Conservation (phyloP, 2,329 filamentous ascomycete species). For the Drechslerella coelobrocha region DNA sequence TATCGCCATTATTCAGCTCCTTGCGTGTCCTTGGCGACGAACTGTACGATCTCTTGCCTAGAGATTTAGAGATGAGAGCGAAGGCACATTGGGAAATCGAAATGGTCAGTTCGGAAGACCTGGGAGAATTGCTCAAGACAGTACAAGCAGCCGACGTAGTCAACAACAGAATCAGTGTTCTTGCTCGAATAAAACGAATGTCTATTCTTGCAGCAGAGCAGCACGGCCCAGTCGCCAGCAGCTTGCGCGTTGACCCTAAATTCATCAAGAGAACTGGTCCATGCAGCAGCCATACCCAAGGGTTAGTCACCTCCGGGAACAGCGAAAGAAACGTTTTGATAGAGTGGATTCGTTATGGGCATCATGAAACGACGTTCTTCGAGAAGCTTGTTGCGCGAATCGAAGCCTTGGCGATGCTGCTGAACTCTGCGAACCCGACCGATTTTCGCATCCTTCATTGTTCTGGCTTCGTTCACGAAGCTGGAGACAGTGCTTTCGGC, state of each 20-base stretch:
- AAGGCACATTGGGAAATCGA: slow-evolving; percentile 33
- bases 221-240: background rate
- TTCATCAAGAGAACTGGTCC: slow-evolving; percentile 4
- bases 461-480: slow-evolving; percentile 21
- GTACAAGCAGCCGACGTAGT: slow-evolving; percentile 2
- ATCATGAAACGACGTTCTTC: slow-evolving; percentile 16
- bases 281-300: slow-evolving; percentile 12
- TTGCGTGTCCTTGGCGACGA: slow-evolving; percentile 25
- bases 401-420: slow-evolving; percentile 9
- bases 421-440: slow-evolving; percentile 4
- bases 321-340: slow-evolving; percentile 11
- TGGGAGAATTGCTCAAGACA: slow-evolving; percentile 20
- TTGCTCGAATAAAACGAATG: slow-evolving; percentile 40
- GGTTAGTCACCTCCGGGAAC: background rate
- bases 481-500: slow-evolving; percentile 15
- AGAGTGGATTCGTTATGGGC: slow-evolving; percentile 23
- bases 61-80: slow-evolving; percentile 12
- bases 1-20: slow-evolving; percentile 29
- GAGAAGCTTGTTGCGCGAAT: slow-evolving; percentile 18
- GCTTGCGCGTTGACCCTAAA: slow-evolving; percentile 6
- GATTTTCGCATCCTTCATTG: slow-evolving; percentile 40
- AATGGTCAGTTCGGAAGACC: slow-evolving; percentile 33
- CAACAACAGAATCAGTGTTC: slow-evolving; percentile 22
- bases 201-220: slow-evolving; percentile 18
- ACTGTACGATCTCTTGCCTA: slow-evolving; percentile 11